Evolutionary conservation across 495 filamentous ascomycete genomes (phyloP), one percentile per base, ranked within the genome.

Genomic region (Glonium stellatum): DNA sequence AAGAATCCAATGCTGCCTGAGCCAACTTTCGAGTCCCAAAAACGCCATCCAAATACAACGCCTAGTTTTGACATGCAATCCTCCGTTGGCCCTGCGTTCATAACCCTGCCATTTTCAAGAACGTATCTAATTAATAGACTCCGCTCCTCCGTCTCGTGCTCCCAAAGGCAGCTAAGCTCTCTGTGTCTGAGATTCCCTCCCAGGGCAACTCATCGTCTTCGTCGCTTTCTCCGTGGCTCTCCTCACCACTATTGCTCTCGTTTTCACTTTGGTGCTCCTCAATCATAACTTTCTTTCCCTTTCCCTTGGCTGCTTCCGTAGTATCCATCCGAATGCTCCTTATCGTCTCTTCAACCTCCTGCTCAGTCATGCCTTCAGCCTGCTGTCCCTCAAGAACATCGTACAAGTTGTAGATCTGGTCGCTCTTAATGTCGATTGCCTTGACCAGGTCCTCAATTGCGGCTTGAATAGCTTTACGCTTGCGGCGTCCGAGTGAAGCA

Each of bases 331-430:
- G 80, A 67, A 84, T 81, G 10, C 77, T 80, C 54, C 80, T 73
- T 11, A 90, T 75, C 0, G 88, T 88, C 35, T 86, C 75, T 57
- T 91, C 87, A 54, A 89, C 77, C 59, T 85, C 81, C 23, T 84
- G 78, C 61, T 82, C 77, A 0, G 75, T 83, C 77, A 92, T 85
- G 54, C 84, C 58, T 21, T 78, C 76, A 54, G 77, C 71, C 75
- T 87, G 88, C 68, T 87, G 85, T 9, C 87, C 90, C 69, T 96
- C 92, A 9, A 95, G 79, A 8, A 96, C 90, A 67, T 97, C 92
- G 60, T 95, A 90, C 6, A 97, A 77, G 8, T 82, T 80, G 69
- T 97, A 97, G 44, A 97, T 85, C 69, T 95, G 88, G 58, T 91
- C 88, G n/a, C 84, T 82, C 71, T 92, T 92, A 60, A 78, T 76